phyloP scores from a whole-genome alignment of 495 filamentous ascomycete species.

The Hypoxylon subgilvum region DNA sequence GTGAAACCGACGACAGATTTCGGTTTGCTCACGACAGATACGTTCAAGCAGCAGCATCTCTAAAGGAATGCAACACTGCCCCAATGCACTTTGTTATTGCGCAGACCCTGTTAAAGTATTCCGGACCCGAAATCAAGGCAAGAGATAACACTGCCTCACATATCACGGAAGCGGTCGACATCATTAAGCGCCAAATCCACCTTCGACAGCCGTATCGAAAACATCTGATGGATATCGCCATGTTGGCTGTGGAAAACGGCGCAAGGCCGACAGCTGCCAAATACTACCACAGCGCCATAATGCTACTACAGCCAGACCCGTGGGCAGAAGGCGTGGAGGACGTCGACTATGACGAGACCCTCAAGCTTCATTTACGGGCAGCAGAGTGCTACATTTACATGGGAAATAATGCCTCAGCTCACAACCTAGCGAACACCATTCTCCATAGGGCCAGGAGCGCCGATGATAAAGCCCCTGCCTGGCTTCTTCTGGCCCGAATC shows the following conservation, averaged over 20 bases:
- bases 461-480: conserved; percentile 78
- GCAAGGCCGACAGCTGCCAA: conserved; percentile 77
- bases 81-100: conserved; percentile 91
- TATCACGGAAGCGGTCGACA: conserved; percentile 72
- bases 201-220: conserved; percentile 70
- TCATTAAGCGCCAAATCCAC: conserved; percentile 68
- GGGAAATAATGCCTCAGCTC: conserved; percentile 67
- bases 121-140: conserved; percentile 58
- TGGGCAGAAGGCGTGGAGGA: conserved; percentile 76
- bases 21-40: conserved; percentile 86
- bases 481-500: conserved; percentile 77
- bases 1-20: conserved; percentile 75
- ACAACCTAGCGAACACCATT: conserved; percentile 66
- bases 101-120: conserved; percentile 75
- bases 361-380: conserved; percentile 72
- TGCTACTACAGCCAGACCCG: conserved; percentile 76
- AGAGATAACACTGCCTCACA: conserved; percentile 77
- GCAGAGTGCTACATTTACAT: conserved; percentile 85
- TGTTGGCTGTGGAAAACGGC: conserved; percentile 76
- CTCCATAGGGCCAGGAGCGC: conserved; percentile 68
- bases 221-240: conserved; percentile 76
- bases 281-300: conserved; percentile 76
- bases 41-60: conserved; percentile 70
- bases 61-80: conserved; percentile 71
- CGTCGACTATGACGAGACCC: conserved; percentile 82